These are phyloP conservation scores for Cordyceps farinosa DNA, from an alignment of 2,329 filamentous ascomycete genomes.

Conservation along the genomic window DNA sequence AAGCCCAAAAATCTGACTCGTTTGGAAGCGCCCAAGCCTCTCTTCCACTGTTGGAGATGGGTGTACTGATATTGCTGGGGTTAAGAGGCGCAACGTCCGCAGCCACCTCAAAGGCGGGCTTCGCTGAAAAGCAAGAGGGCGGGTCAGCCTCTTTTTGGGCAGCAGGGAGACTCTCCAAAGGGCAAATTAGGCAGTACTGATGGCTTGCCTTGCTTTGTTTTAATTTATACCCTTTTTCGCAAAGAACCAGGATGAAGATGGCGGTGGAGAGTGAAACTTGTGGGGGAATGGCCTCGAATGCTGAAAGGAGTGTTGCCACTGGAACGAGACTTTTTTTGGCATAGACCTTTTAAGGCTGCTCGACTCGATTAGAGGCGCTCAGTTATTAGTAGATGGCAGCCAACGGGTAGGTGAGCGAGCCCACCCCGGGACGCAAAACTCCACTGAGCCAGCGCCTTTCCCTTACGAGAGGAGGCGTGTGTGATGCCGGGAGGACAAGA, in stretches of 20 bases:
- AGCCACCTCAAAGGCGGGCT: slow-evolving; percentile 7
- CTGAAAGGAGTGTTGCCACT: slow-evolving; percentile 11
- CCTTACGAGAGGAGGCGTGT: slow-evolving; percentile 15
- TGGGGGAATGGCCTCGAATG: slow-evolving; percentile 17
- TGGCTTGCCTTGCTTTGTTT: not conserved
- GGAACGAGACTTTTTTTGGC: slow-evolving; percentile 13
- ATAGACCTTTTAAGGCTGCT: slow-evolving; percentile 15
- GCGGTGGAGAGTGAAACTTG: slow-evolving; percentile 17
- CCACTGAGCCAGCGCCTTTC: slow-evolving; percentile 18
- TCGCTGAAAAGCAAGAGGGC: slow-evolving; percentile 15
- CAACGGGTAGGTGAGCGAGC: slow-evolving; percentile 17
- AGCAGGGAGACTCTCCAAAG: slow-evolving; percentile 3
- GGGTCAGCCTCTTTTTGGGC: slow-evolving; percentile 16
- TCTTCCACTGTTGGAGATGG: not conserved
- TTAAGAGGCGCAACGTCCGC: slow-evolving; percentile 5
- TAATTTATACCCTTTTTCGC: slow-evolving; percentile 14
- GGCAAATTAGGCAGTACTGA: slow-evolving; percentile 15
- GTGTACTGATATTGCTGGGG: slow-evolving; percentile 10
- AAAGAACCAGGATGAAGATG: slow-evolving; percentile 9
- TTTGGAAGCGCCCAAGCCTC: not conserved
- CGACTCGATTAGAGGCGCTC: slow-evolving; percentile 16
- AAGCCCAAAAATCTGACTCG: not conserved
- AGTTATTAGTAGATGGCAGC: slow-evolving; percentile 16
- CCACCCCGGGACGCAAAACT: slow-evolving; percentile 12
- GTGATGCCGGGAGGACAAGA: slow-evolving; percentile 3